These are phyloP conservation scores for Russula abietina DNA, from an alignment of 768 basidiomycete genomes.

Conservation along the genomic window DNA sequence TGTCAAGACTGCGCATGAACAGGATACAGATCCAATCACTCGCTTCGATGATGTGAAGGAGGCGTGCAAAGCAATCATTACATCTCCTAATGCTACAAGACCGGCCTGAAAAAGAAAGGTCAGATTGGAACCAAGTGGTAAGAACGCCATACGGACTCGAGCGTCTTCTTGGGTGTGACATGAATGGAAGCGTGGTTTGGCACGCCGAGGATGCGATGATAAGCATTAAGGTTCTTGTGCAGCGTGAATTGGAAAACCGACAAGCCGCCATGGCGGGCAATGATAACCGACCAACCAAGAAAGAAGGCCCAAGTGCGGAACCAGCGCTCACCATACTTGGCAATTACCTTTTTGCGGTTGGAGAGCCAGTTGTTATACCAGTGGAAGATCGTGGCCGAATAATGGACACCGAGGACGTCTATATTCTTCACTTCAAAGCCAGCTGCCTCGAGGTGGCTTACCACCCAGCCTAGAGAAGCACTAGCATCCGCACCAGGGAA, in stretches of 20 bases:
- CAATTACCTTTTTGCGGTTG: conserved; percentile 86
- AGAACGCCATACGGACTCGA: conserved; percentile 37
- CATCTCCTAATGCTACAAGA: neutral
- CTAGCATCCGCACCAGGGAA: conserved; percentile 99
- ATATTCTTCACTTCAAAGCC: conserved; percentile 97
- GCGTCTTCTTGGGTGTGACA: conserved; percentile 49
- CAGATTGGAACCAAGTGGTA: neutral
- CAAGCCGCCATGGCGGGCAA: conserved; percentile 78
- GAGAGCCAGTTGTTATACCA: conserved; percentile 98
- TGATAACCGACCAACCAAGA: conserved; percentile 88
- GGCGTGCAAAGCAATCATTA: neutral
- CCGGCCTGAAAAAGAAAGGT: conserved; percentile 1
- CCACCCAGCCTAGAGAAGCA: conserved; percentile 92
- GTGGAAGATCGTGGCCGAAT: conserved; percentile 80
- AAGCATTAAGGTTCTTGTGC: conserved; percentile 97
- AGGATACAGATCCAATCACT: neutral
- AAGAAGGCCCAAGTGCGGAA: conserved; percentile 97
- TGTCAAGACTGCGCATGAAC: neutral
- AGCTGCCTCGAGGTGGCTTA: conserved; percentile 77
- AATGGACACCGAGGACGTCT: conserved; percentile 96
- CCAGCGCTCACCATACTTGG: conserved; percentile 89
- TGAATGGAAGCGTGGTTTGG: conserved; percentile 77
- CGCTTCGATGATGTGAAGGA: neutral
- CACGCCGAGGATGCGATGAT: conserved; percentile 84
- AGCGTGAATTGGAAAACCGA: conserved; percentile 96